A percentile compares a stretch with the other conserved stretches of the same genome.
Evolutionary conservation across 1,139 yeast species (phyloP).

Genomic region (Yamadazyma conglobata): DNA sequence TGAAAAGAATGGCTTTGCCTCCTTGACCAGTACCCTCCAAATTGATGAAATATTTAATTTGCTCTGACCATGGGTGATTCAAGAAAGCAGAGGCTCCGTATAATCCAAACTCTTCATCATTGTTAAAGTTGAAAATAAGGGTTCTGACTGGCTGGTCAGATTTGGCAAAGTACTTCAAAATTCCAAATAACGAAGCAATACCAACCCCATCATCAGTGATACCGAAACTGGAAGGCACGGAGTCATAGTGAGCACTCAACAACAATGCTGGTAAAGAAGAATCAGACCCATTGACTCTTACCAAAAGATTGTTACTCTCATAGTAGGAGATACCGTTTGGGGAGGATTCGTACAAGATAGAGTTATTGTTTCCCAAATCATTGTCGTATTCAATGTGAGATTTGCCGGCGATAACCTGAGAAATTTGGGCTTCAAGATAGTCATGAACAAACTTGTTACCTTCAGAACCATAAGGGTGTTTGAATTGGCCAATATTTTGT

Average conservation of each 20-base stretch:
- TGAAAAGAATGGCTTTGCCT: slow-evolving; percentile 77
- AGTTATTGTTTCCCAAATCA: slow-evolving; percentile 41
- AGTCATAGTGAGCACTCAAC: slow-evolving; percentile 83
- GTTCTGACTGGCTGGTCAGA: slow-evolving; percentile 62
- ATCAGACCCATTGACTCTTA: slow-evolving; percentile 63
- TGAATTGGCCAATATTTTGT: slow-evolving; percentile 58
- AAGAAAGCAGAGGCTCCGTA: slow-evolving; percentile 78
- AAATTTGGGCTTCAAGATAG: slow-evolving; percentile 50
- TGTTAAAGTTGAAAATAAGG: slow-evolving; percentile 78
- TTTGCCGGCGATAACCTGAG: slow-evolving; percentile 19
- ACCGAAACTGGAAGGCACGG: slow-evolving; percentile 85
- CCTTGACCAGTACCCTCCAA: slow-evolving; percentile 97
- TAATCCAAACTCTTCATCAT: slow-evolving; percentile 87
- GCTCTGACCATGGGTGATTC: slow-evolving; percentile 68
- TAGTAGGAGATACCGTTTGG: slow-evolving; percentile 49
- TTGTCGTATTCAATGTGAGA: slow-evolving; percentile 48
- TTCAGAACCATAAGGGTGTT: slow-evolving; percentile 76
- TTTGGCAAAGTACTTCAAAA: slow-evolving; percentile 49
- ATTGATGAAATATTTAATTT: slow-evolving; percentile 67
- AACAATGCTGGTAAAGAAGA: slow-evolving; percentile 60
- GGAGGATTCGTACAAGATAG: slow-evolving; percentile 42
- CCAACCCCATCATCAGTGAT: slow-evolving; percentile 95
- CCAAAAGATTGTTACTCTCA: slow-evolving; percentile 77
- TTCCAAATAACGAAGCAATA: slow-evolving; percentile 75
- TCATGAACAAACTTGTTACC: slow-evolving; percentile 77